Evolutionary conservation across 192 early-diverging fungal genomes (phyloP), one percentile per base, ranked within the genome.

Genomic region (Coemansia biformis): DNA sequence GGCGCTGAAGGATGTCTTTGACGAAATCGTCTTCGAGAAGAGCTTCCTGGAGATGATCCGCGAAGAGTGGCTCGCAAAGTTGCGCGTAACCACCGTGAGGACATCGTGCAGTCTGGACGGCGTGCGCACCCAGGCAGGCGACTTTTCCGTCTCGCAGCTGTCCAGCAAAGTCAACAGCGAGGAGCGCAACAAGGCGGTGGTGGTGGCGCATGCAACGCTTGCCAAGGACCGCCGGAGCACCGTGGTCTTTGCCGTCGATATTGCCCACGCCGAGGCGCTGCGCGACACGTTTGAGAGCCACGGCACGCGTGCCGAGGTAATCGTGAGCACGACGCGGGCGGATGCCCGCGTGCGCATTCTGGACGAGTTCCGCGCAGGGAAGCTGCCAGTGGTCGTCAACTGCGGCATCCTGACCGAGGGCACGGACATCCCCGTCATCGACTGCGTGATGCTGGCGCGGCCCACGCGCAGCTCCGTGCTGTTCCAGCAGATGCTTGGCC

Each of bases 401-500:
- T 95, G 92, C 65, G 91, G 87, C 35, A 85, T 88, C 33, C 49
- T 88, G 43, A 88, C 86, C 12, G 87, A 87, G 56, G 89, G 89
- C 24, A 80, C 82, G 2, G 94, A 98, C 59, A 89, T 98, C 13
- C 91, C 94, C 6, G 62, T 52, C 5, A 87, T 98, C 23, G 94
- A 98, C 49, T 91, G 85, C 42, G 75, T 98, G 15, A 54, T 98
- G 8, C 80, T 95, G 76, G 87, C 86, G 1, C 60, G 90, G 3
- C 94, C 92, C 0, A 98, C 94, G 8, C 69, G 77, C 23, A 91
- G 88, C 30, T 63, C 77, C n/a, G 83, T 83, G 19, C 76, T 98
- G 45, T 85, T 94, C 75, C 87, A 89, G 48, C 94, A 98, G 73
- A 98, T 98, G 94, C 58, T 98, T 29, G 94, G 94, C 11, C 82